phyloP scores from a whole-genome alignment of 768 basidiomycete species.

The Ephemerocybe angulata region DNA sequence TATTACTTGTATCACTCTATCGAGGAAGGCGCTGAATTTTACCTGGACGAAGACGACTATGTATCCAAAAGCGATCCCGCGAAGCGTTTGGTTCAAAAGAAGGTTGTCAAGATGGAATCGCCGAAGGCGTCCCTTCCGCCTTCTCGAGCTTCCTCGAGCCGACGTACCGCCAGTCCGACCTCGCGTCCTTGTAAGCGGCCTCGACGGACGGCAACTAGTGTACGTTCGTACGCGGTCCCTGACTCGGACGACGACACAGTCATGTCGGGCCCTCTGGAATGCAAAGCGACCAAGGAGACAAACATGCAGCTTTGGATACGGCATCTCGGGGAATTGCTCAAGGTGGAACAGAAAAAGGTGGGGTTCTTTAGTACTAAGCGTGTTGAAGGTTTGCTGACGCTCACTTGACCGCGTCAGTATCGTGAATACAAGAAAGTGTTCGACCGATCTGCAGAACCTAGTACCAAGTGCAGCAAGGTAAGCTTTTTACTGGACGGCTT shows the following conservation, averaged over 20 bases:
- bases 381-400: background rate
- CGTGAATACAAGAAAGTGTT: constrained; percentile 57
- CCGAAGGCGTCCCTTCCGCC: constrained; percentile 15
- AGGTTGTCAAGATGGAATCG: constrained; percentile 43
- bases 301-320: constrained; percentile 65
- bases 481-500: constrained; percentile 12
- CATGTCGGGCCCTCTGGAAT: background rate
- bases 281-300: constrained; percentile 34
- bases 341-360: constrained; percentile 71
- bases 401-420: constrained; percentile 38
- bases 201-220: constrained; percentile 51
- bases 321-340: constrained; percentile 55
- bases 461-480: constrained; percentile 58
- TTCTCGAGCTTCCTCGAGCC: constrained; percentile 24
- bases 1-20: constrained; percentile 58
- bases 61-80: constrained; percentile 33
- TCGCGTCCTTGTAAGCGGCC: constrained; percentile 48
- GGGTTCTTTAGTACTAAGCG: constrained; percentile 5
- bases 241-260: constrained; percentile 68
- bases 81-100: constrained; percentile 13
- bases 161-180: constrained; percentile 13
- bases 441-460: constrained; percentile 42
- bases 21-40: constrained; percentile 65
- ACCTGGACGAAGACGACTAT: constrained; percentile 67
- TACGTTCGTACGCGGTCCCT: constrained; percentile 61